A percentile compares a stretch with the other conserved stretches of the same genome.
These are phyloP conservation scores for Fraxinus angustifolia DNA, from an alignment of 305 asterid species.

Conservation along the genomic window DNA sequence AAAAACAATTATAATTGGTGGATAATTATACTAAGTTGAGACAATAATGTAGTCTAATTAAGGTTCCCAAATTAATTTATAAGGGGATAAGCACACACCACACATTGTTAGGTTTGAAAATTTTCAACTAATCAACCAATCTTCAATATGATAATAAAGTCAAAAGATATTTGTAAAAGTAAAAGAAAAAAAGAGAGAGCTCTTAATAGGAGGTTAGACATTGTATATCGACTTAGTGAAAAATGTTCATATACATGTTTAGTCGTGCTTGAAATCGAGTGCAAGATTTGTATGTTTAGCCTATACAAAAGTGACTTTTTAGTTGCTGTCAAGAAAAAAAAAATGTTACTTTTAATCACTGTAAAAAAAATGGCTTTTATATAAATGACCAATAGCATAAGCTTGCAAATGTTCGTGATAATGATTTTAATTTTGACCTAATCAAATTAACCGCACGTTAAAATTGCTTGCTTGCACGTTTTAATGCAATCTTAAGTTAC, in stretches of 20 bases:
- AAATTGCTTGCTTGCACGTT: not conserved
- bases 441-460: not conserved
- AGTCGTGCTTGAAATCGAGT: not conserved
- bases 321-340: not conserved
- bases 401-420: not conserved
- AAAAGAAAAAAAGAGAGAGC: not conserved
- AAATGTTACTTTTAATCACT: not conserved
- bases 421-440: not conserved
- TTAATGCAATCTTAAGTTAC: not conserved
- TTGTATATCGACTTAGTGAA: not conserved
- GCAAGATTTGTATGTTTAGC: not conserved
- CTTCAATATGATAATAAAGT: not conserved
- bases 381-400: not conserved
- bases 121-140: not conserved
- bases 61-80: not conserved
- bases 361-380: not conserved
- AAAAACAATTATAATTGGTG: not conserved
- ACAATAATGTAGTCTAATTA: not conserved
- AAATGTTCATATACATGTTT: not conserved
- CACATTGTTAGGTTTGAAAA: not conserved
- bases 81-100: not conserved
- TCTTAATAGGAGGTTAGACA: not conserved
- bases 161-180: not conserved
- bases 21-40: constrained; percentile 1
- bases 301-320: not conserved